phyloP scores from a whole-genome alignment of 306 rosid species.

The Alnus glutinosa region DNA sequence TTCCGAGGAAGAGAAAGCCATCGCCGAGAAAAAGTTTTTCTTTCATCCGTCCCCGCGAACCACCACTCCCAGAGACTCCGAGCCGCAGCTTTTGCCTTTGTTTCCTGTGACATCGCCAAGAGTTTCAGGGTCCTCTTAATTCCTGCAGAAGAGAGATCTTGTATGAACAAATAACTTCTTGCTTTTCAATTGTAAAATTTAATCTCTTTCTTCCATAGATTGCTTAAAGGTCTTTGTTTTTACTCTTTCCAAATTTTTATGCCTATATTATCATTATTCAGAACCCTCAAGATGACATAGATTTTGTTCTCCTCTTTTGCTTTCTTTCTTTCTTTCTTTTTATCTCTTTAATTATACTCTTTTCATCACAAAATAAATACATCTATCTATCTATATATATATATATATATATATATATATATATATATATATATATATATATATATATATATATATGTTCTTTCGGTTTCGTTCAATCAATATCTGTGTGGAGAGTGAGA shows the following conservation, averaged over 20 bases:
- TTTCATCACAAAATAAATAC: too few relatives aligned
- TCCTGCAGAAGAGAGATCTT: slow-evolving; percentile 38
- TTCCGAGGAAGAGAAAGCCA: slow-evolving; percentile 84
- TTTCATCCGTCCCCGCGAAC: slow-evolving; percentile 73
- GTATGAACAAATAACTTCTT: slow-evolving; percentile 39
- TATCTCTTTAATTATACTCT: not conserved
- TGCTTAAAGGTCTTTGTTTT: slow-evolving; percentile 30
- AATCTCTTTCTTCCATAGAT: slow-evolving; percentile 36
- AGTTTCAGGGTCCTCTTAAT: slow-evolving; percentile 56
- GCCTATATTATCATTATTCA: not conserved
- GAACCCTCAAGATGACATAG: not conserved
- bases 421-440: too few relatives aligned
- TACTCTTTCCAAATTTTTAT: not conserved
- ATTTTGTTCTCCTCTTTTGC: not conserved
- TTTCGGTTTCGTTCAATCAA: too few relatives aligned
- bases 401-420: too few relatives aligned
- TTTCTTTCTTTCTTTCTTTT: not conserved
- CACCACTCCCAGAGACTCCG: slow-evolving; percentile 67
- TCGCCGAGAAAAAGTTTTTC: slow-evolving; percentile 87
- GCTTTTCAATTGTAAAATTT: slow-evolving; percentile 57
- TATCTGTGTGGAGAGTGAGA: too few relatives aligned
- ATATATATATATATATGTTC: too few relatives aligned
- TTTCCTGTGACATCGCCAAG: slow-evolving; percentile 86
- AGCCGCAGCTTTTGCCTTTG: slow-evolving; percentile 77
- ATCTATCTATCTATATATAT: too few relatives aligned